Evolutionary conservation across 2,329 filamentous ascomycete species (phyloP), one percentile per base, ranked within the genome.

Genomic region (Colletotrichum sp.): DNA sequence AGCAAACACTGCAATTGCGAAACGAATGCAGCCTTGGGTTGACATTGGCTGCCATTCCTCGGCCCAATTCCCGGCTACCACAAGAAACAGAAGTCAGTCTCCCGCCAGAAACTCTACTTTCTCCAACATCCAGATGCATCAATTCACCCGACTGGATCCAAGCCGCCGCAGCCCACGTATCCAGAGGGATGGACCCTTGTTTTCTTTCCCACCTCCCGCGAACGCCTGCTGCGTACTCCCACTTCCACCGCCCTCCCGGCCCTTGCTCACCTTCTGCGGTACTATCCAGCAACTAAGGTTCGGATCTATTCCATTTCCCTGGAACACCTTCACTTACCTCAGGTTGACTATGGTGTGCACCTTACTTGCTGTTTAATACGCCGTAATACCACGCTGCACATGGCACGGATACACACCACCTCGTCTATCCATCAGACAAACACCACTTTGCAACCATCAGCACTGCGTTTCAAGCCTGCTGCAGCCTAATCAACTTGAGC

Each of bases 381-480:
- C n/a, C 44, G 44, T n/a, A 48, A 48, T 48, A 22, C 44, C 44
- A 48, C 44, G 44, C 44, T 48, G 44, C 44, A 22, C 4, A 22
- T 48, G 44, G 44, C 55, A 44, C 69, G 22, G 44, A 22, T 48
- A 48, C 44, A 48, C 44, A 22, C 32, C 34, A 34, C 55, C 48
- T 36, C 70, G 19, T 75, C 70, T 64, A 59, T 75, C 63, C 32
- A 64, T 73, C 73, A 75, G 55, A 59, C 55, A 59, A 28, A 59
- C 55, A 59, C 13, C 44, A 48, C 44, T 48, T 48, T 22, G 44
- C 44, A 48, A 22, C 44, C 44, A 68, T 65, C 69, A 30, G 22
- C 57, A 25, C 73, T 12, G 34, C 73, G 69, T 73, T 75, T 75
- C 73, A 75, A 66, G 70, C 64, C 70, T 73, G 70, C 73, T 72